Evolutionary conservation across 768 basidiomycete genomes (phyloP).

Genomic region (Imleria badia): DNA sequence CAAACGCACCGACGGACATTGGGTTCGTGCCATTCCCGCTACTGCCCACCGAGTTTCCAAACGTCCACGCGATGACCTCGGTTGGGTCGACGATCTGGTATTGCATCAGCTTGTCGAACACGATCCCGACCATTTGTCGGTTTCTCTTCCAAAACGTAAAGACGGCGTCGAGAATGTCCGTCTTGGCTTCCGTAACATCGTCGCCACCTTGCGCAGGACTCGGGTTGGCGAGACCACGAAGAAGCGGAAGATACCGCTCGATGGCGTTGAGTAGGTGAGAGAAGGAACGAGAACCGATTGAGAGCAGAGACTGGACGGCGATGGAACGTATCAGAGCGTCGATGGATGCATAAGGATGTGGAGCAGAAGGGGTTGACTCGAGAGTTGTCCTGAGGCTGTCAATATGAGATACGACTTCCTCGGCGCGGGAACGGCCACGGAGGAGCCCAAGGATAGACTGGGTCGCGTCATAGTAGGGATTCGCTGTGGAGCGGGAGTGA

Average conservation of each 20-base stretch:
- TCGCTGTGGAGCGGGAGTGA: slow-evolving; percentile 44
- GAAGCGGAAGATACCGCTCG: slow-evolving; percentile 83
- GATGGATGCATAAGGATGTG: slow-evolving; percentile 53
- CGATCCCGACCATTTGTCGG: slow-evolving; percentile 85
- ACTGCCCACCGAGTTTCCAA: slow-evolving; percentile 50
- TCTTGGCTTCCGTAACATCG: slow-evolving; percentile 57
- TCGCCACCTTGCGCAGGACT: slow-evolving; percentile 13
- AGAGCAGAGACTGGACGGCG: slow-evolving; percentile 81
- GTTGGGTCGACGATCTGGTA: slow-evolving; percentile 96
- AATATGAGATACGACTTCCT: slow-evolving; percentile 76
- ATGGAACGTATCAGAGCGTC: slow-evolving; percentile 73
- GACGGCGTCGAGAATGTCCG: slow-evolving; percentile 68
- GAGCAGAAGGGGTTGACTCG: slow-evolving; percentile 53
- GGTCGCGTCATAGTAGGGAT: slow-evolving; percentile 79
- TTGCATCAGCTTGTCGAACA: slow-evolving; percentile 97
- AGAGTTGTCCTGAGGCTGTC: slow-evolving; percentile 67
- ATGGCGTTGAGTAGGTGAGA: slow-evolving; percentile 97
- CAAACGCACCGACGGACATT: slow-evolving; percentile 53
- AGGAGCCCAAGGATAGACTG: slow-evolving; percentile 76
- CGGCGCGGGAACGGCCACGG: slow-evolving; percentile 75
- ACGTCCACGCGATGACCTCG: slow-evolving; percentile 87
- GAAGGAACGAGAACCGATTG: slow-evolving; percentile 93
- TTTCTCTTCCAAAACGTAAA: slow-evolving; percentile 83
- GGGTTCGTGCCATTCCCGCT: slow-evolving; percentile 36
- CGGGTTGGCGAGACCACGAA: slow-evolving; percentile 56